Percentiles rank a stretch among this genome's conserved stretches.
Evolutionary conservation across 805 yeast species (phyloP).

Genomic region (Priceomyces melissophilus): DNA sequence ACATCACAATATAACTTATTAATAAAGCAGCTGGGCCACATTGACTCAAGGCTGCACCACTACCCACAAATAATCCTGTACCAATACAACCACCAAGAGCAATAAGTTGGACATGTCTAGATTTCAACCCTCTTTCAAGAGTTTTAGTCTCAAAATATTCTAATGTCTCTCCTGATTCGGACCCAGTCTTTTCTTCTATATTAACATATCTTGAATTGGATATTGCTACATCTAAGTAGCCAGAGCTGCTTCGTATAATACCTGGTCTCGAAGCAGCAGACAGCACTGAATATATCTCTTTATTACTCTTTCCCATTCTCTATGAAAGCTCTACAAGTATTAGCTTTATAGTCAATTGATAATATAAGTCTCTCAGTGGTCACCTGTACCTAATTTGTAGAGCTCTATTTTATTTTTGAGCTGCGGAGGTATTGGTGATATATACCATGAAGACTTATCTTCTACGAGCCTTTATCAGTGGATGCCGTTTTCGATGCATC

Average conservation of each 20-base stretch:
- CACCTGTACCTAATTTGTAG: too few species aligned
- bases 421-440: too few species aligned
- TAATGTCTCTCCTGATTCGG: constrained; percentile 12
- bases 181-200: constrained; percentile 21
- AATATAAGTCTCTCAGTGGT: too few species aligned
- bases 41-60: constrained; percentile 53
- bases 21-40: constrained; percentile 68
- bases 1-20: constrained; percentile 28
- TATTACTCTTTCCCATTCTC: background rate
- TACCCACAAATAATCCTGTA: constrained; percentile 64
- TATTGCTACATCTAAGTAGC: constrained; percentile 24
- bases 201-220: constrained; percentile 24
- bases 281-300: constrained; percentile 9
- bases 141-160: constrained; percentile 19
- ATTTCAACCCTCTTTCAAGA: constrained; percentile 36
- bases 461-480: too few species aligned
- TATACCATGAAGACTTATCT: too few species aligned
- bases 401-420: too few species aligned
- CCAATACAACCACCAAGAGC: constrained; percentile 85
- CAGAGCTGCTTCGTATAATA: constrained; percentile 22
- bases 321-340: too few species aligned
- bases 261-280: constrained; percentile 18
- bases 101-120: constrained; percentile 64
- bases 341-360: too few species aligned
- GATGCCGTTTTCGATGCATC: too few species aligned